phyloP scores from a whole-genome alignment of 169 alveolate genomes.

The Neospora caninum region DNA sequence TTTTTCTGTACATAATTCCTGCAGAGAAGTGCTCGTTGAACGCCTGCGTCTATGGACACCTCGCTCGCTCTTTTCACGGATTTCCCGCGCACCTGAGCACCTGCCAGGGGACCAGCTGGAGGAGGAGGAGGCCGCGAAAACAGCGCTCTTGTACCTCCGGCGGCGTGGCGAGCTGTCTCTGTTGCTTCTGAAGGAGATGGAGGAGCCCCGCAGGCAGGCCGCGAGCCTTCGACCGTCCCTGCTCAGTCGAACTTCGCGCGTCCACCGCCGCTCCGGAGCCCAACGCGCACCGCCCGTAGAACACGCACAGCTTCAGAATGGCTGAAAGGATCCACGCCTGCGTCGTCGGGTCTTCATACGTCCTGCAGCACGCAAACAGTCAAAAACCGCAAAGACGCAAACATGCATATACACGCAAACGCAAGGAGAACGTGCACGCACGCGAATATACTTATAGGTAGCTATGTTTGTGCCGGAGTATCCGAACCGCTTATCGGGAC shows the following conservation, averaged over 20 bases:
- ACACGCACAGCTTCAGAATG: conserved; percentile 39
- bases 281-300: not conserved
- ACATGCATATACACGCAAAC: too few species aligned
- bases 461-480: too few species aligned
- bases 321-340: conserved; percentile 47
- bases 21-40: too few species aligned
- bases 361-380: conserved; percentile 1
- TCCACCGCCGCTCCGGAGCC: conserved; percentile 4
- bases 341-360: conserved; percentile 6
- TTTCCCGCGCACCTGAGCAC: conserved; percentile 28
- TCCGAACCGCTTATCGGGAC: too few species aligned
- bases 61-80: not conserved
- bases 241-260: not conserved
- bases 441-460: too few species aligned
- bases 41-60: too few species aligned
- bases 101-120: conserved; percentile 37
- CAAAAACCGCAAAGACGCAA: not conserved
- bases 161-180: conserved; percentile 14
- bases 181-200: conserved; percentile 48
- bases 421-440: too few species aligned
- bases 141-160: conserved; percentile 44
- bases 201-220: not conserved
- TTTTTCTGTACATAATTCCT: too few species aligned
- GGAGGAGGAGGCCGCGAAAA: conserved; percentile 46
- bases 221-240: not conserved